These are phyloP conservation scores for Colletotrichum limetticola DNA, from an alignment of 2,329 filamentous ascomycete genomes.

Conservation along the genomic window DNA sequence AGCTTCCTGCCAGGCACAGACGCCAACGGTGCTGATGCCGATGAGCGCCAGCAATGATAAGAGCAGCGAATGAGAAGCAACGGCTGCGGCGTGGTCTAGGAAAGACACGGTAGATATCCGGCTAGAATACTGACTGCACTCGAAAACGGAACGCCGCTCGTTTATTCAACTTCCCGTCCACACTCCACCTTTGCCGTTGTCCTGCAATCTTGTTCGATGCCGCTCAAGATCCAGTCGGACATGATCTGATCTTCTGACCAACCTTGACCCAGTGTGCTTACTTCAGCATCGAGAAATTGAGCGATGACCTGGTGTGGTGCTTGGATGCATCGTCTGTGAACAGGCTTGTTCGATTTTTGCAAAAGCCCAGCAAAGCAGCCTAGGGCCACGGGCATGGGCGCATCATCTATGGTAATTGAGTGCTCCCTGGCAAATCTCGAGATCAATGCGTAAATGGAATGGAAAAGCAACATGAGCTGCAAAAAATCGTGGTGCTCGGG, in stretches of 20 bases:
- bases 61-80: background rate
- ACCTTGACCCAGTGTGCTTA: background rate
- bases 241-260: constrained; percentile 13
- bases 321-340: background rate
- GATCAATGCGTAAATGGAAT: constrained; percentile 15
- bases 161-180: background rate
- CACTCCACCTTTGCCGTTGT: background rate
- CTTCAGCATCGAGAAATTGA: background rate
- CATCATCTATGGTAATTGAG: constrained; percentile 6
- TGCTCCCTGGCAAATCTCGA: constrained; percentile 6
- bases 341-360: background rate
- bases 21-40: background rate
- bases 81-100: background rate
- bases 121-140: background rate
- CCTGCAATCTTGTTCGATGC: constrained; percentile 23
- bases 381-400: constrained; percentile 2
- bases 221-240: background rate
- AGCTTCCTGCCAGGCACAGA: background rate
- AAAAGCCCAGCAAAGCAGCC: background rate
- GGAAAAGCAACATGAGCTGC: background rate
- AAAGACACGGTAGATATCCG: no score
- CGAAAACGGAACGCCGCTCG: background rate
- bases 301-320: background rate
- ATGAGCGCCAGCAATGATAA: background rate
- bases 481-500: background rate